phyloP scores from a whole-genome alignment of 208 protist species.

The Crithidia bombi region DNA sequence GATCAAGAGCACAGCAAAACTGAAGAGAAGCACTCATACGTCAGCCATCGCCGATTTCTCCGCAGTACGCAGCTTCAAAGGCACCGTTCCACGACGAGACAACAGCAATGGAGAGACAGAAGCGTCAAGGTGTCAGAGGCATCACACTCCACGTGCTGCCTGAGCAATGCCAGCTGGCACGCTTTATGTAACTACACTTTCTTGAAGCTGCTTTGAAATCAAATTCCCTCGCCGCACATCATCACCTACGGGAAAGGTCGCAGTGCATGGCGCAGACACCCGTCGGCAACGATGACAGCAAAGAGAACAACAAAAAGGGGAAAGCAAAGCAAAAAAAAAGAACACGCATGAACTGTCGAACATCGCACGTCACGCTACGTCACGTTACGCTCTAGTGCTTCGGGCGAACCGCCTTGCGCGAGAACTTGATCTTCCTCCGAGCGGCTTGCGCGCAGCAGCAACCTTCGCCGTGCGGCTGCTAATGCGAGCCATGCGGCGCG shows the following conservation, averaged over 20 bases:
- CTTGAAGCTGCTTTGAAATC: no score
- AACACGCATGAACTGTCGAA: slow-evolving; percentile 12
- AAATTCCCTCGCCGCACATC: not conserved
- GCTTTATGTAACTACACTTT: no score
- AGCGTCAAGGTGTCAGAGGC: no score
- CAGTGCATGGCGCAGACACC: not conserved
- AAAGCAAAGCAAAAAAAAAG: not conserved
- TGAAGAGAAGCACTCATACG: no score
- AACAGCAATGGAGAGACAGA: no score
- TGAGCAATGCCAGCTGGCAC: no score
- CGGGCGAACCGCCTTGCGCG: slow-evolving; percentile 75
- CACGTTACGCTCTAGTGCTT: slow-evolving; percentile 45
- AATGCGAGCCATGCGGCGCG: slow-evolving; percentile 71
- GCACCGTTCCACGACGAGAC: no score
- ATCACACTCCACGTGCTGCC: no score
- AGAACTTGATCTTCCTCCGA: slow-evolving; percentile 75
- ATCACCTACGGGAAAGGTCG: not conserved
- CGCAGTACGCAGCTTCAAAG: no score
- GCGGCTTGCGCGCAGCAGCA: slow-evolving; percentile 74
- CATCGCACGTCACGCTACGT: slow-evolving; percentile 9
- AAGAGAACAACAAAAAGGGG: not conserved
- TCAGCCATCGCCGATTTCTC: no score
- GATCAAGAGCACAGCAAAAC: no score
- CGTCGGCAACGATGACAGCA: not conserved
- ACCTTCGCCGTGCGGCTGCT: slow-evolving; percentile 68